Conservation (phyloP, 2,329 filamentous ascomycete species). For the Claviceps arundinis region DNA sequence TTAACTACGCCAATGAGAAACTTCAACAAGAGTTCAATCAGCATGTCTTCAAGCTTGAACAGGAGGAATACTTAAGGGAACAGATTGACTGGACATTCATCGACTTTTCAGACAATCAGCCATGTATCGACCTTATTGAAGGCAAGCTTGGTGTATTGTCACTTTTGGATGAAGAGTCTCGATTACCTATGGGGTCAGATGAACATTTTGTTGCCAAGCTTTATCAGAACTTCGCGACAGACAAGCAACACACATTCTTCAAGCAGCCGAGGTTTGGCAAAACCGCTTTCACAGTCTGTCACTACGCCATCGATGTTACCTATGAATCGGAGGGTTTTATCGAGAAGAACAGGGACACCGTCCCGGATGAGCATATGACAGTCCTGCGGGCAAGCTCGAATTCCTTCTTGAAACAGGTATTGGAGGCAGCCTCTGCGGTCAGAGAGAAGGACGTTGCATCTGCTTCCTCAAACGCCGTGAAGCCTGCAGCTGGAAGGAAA, state of each 20-base stretch:
- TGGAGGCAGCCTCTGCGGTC: constrained; percentile 74
- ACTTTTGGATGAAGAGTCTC: constrained; percentile 88
- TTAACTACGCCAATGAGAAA: constrained; percentile 99
- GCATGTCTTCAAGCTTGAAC: constrained; percentile 97
- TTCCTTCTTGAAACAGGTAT: constrained; percentile 67
- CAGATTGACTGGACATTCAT: constrained; percentile 99
- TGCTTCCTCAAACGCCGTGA: constrained; percentile 56
- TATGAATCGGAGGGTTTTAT: constrained; percentile 99
- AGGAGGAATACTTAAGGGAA: constrained; percentile 92
- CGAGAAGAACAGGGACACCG: constrained; percentile 97
- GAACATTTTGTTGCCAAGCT: constrained; percentile 95
- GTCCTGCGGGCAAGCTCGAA: constrained; percentile 77
- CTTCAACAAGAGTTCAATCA: constrained; percentile 98
- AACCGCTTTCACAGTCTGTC: constrained; percentile 92
- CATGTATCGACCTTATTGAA: constrained; percentile 96
- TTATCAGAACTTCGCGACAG: constrained; percentile 78
- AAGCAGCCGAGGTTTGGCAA: constrained; percentile 98
- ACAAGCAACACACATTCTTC: constrained; percentile 94
- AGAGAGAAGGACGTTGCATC: constrained; percentile 74
- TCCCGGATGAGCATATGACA: constrained; percentile 95
- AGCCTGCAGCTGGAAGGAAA: constrained; percentile 67
- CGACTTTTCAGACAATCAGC: constrained; percentile 98
- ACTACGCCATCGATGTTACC: constrained; percentile 95
- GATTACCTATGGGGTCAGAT: constrained; percentile 92
- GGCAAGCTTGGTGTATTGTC: constrained; percentile 89